Base-by-base conservation (phyloP, 768 basidiomycete species). In the Lentinula guzmanii region DNA sequence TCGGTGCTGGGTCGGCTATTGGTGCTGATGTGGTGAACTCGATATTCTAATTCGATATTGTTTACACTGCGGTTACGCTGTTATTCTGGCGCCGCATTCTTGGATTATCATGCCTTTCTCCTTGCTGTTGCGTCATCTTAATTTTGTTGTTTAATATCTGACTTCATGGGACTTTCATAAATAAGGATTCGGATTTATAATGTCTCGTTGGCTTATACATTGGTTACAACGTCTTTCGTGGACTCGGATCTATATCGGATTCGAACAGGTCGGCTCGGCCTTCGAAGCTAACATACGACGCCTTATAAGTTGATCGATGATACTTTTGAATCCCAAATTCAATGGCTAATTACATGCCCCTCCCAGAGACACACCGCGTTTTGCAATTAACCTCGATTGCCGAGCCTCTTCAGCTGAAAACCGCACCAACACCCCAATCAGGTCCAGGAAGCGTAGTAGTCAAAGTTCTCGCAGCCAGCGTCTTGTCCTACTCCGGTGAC, bases 1-100 rank as follows among this genome's bases (percentile, higher is more conserved):
- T 90, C 65, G 90, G 90, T 66, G 88, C 87, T 61, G 82, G 82
- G 41, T 76, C 77, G 63, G 78, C 78, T 21, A 65, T 82, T 50
- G 77, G 77, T 31, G 71, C 76, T 54, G 79, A 73, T 13, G 67
- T 83, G 28, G 70, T 84, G 63, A 75, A 81, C 64, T 68, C 78
- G n/a, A 74, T 82, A 42, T 82, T 83, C 69, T 84, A 71, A 33
- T n/a, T n/a, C n/a, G n/a, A n/a, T 24, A 46, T 50, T 7, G 18
- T 13, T 28, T 3, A 24, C 1, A 15, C 15, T 6, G n/a, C 15
- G 5, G 42, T 16, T 6, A 43, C n/a, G 46, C 21, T 24, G 16
- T 43, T 43, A n/a, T n/a, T 43, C 16, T 43, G 42, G 42, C 5
- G 16, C 42, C 16, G 42, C 5, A 43, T 39, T 39, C 9, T 8